Evolutionary conservation across 129 eudicot genomes (phyloP).

Genomic region (Flaveria linearis): DNA sequence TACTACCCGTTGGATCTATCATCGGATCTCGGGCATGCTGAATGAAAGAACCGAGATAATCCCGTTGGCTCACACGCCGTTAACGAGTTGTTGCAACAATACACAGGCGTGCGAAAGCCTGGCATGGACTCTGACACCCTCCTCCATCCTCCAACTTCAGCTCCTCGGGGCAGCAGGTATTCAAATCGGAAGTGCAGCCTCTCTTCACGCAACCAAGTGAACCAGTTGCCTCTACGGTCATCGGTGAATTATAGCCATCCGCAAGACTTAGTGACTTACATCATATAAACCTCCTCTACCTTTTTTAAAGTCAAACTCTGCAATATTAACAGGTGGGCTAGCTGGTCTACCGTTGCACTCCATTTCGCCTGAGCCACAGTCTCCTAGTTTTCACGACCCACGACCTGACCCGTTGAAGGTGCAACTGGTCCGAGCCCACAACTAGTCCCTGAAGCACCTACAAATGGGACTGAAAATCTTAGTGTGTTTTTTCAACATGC

Average conservation of each 20-base stretch:
- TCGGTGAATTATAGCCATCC: conserved; percentile 42
- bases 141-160: conserved; percentile 27
- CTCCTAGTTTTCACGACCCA: conserved; percentile 21
- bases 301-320: not conserved
- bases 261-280: conserved; percentile 41
- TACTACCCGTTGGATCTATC: conserved; percentile 16
- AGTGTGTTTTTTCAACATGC: not conserved
- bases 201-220: conserved; percentile 30
- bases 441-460: conserved; percentile 22
- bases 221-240: conserved; percentile 41
- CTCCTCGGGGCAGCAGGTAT: conserved; percentile 24
- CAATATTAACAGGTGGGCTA: conserved; percentile 5
- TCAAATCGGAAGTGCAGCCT: conserved; percentile 39
- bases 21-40: conserved; percentile 41
- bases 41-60: conserved; percentile 32
- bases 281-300: not conserved
- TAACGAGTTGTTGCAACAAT: conserved; percentile 34
- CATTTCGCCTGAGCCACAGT: conserved; percentile 25
- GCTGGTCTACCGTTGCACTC: not conserved
- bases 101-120: conserved; percentile 38
- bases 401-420: conserved; percentile 11
- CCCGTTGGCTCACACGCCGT: conserved; percentile 25
- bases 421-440: conserved; percentile 36
- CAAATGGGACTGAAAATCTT: conserved; percentile 12
- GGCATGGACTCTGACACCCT: conserved; percentile 43